Conservation (phyloP, 1,284 basidiomycete genomes). For the Tylopilus sp. region DNA sequence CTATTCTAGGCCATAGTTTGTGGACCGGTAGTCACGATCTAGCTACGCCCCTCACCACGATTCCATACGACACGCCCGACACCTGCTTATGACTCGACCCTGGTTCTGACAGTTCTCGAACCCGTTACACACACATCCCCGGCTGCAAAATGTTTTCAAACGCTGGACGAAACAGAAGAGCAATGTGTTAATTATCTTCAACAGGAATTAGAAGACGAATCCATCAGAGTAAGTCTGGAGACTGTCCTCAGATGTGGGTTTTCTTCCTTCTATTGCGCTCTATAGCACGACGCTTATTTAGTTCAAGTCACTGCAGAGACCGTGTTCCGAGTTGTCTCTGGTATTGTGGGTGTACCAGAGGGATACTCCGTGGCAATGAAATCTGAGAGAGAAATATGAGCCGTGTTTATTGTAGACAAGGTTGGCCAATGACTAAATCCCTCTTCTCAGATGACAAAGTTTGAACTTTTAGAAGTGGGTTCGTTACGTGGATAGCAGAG, state of each 20-base stretch:
- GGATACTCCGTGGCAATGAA: conserved; percentile 89
- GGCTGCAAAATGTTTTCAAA: conserved; percentile 82
- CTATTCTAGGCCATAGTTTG: no score
- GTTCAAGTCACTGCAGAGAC: conserved; percentile 81
- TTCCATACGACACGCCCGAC: no score
- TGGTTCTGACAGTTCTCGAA: no score
- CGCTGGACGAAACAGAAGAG: conserved; percentile 76
- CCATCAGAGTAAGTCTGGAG: conserved; percentile 81
- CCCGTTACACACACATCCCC: no score
- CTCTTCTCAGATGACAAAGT: not conserved
- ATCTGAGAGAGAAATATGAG: conserved; percentile 86
- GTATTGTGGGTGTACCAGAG: conserved; percentile 78
- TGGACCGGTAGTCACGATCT: no score
- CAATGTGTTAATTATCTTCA: conserved; percentile 81
- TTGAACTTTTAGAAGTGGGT: conserved; percentile 71
- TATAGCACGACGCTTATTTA: conserved; percentile 16
- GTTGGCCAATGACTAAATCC: conserved; percentile 76
- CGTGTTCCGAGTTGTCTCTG: conserved; percentile 87
- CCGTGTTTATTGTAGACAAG: conserved; percentile 89
- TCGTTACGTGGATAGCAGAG: conserved; percentile 89
- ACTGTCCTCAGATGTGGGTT: conserved; percentile 82
- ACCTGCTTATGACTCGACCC: conserved; percentile 71
- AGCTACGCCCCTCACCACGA: no score
- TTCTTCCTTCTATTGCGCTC: conserved; percentile 1
- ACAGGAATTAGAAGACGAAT: conserved; percentile 86